A percentile compares a stretch with the other conserved stretches of the same genome.
Conservation (phyloP, 2,329 filamentous ascomycete species). For the Bimuria novae-zelandiae region DNA sequence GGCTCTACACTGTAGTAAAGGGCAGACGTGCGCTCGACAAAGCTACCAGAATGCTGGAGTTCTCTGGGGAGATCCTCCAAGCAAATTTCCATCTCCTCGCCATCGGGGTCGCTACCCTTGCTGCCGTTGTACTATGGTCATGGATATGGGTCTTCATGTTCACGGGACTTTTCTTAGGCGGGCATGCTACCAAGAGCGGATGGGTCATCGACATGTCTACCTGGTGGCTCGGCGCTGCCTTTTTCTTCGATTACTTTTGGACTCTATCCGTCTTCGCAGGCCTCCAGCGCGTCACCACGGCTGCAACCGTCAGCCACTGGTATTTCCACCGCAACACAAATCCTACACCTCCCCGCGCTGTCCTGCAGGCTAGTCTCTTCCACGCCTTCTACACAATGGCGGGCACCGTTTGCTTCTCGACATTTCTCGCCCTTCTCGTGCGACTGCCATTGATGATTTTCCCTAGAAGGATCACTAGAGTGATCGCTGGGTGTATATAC, state of each 20-base stretch:
- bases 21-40: constrained; percentile 80
- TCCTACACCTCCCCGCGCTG: constrained; percentile 74
- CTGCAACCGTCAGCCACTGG: constrained; percentile 96
- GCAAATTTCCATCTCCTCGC: constrained; percentile 82
- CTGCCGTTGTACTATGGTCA: constrained; percentile 81
- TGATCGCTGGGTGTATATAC: constrained; percentile 73
- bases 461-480: constrained; percentile 71
- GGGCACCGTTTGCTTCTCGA: constrained; percentile 88
- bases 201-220: constrained; percentile 87
- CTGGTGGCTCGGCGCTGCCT: constrained; percentile 94
- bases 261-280: constrained; percentile 85
- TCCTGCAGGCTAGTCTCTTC: constrained; percentile 79
- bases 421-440: constrained; percentile 77
- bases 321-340: constrained; percentile 92
- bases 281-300: constrained; percentile 87
- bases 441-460: constrained; percentile 84
- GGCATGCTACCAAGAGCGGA: constrained; percentile 68
- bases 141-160: constrained; percentile 99
- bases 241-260: constrained; percentile 95
- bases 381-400: constrained; percentile 88
- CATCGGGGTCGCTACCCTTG: constrained; percentile 80
- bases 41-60: constrained; percentile 87
- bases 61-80: constrained; percentile 83
- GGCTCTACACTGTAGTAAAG: constrained; percentile 82
- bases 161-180: constrained; percentile 90